A percentile compares a stretch with the other conserved stretches of the same genome.
These are phyloP conservation scores for Taxillus chinensis DNA, from an alignment of 164 flowering plant species.

Conservation along the genomic window DNA sequence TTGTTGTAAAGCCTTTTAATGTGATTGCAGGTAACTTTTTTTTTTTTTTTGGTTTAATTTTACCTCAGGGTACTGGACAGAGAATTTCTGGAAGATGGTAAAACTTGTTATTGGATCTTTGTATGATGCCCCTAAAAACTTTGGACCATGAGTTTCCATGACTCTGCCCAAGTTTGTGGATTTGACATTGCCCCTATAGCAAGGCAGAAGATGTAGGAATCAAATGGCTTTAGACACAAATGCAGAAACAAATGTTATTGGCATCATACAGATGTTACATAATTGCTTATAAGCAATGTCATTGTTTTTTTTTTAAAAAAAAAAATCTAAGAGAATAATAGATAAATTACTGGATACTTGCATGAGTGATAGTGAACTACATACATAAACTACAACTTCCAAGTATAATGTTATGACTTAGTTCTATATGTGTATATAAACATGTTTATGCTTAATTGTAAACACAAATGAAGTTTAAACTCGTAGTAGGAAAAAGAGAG, in stretches of 20 bases:
- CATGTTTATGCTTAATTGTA: no score
- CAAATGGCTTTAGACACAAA: neutral
- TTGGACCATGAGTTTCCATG: constrained; percentile 65
- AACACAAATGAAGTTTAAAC: no score
- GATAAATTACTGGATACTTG: no score
- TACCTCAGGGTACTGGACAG: constrained; percentile 75
- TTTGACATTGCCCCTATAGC: constrained; percentile 38
- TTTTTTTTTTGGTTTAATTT: neutral
- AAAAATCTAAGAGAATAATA: no score
- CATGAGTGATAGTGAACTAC: no score
- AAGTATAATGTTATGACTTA: no score
- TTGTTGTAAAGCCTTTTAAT: neutral
- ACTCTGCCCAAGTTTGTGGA: constrained; percentile 59
- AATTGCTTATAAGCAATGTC: no score
- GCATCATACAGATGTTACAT: no score
- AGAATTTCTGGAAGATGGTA: constrained; percentile 51
- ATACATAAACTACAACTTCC: no score
- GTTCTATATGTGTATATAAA: no score
- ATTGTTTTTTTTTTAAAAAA: no score
- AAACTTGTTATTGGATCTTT: constrained; percentile 79
- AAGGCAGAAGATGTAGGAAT: neutral
- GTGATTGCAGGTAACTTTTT: neutral
- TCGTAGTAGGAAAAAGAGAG: neutral
- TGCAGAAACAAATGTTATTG: no score
- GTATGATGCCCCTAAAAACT: constrained; percentile 56